A percentile compares a stretch with the other conserved stretches of the same genome.
Conservation (phyloP, 768 basidiomycete genomes). For the Grammothele lineata region DNA sequence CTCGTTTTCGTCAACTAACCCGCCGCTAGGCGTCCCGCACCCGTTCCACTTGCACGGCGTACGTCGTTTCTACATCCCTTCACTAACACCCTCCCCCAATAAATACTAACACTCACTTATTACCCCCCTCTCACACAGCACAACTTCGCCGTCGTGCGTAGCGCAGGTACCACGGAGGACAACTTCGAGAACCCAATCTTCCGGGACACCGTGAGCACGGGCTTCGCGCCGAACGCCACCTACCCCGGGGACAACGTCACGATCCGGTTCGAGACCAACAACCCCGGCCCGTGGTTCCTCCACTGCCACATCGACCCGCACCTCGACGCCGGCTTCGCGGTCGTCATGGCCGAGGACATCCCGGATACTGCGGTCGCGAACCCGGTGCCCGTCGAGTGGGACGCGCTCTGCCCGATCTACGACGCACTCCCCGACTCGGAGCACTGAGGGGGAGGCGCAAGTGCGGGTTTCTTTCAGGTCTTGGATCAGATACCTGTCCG, state of each 20-base stretch:
- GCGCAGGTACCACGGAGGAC: slow-evolving; percentile 24
- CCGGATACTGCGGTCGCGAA: slow-evolving; percentile 12
- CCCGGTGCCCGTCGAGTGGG: slow-evolving; percentile 11
- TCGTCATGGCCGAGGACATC: slow-evolving; percentile 38
- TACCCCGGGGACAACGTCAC: slow-evolving; percentile 23
- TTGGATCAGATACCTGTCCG: too few species aligned
- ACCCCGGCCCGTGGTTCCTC: slow-evolving; percentile 86
- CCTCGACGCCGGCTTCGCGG: slow-evolving; percentile 41
- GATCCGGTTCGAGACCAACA: slow-evolving; percentile 50
- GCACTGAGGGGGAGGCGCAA: not conserved
- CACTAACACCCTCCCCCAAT: not conserved
- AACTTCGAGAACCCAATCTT: slow-evolving; percentile 35
- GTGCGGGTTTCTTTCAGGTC: too few species aligned
- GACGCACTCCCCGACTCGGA: slow-evolving; percentile 1
- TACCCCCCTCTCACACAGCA: slow-evolving; percentile 28
- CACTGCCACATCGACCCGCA: slow-evolving; percentile 89
- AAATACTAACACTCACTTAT: too few species aligned
- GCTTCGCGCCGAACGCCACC: not conserved
- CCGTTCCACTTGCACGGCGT: slow-evolving; percentile 45
- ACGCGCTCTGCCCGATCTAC: slow-evolving; percentile 8
- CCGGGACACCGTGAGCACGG: slow-evolving; percentile 28
- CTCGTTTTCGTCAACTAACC: slow-evolving; percentile 34
- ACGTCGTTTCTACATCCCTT: slow-evolving; percentile 10
- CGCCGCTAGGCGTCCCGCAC: slow-evolving; percentile 28
- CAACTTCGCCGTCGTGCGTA: slow-evolving; percentile 34